phyloP scores from a whole-genome alignment of 768 basidiomycete species.

The Butyriboletus loyo region DNA sequence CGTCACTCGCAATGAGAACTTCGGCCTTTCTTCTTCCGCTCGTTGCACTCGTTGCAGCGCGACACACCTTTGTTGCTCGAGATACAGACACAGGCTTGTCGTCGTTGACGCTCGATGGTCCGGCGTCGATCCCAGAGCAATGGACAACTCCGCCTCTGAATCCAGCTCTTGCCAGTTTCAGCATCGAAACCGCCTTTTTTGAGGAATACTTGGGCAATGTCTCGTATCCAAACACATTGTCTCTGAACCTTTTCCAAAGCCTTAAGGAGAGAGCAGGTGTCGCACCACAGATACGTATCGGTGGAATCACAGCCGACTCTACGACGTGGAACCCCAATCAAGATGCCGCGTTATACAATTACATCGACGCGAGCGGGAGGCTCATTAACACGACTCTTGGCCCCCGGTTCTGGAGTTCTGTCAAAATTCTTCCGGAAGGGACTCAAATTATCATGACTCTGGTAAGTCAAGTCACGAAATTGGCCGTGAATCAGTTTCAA shows the following conservation, averaged over 20 bases:
- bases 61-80: conserved; percentile 7
- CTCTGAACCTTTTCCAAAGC: conserved; percentile 44
- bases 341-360: conserved; percentile 34
- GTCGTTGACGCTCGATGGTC: conserved; percentile 38
- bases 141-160: conserved; percentile 42
- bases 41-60: conserved; percentile 6
- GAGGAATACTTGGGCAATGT: conserved; percentile 48
- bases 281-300: conserved; percentile 47
- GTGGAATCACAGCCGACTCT: conserved; percentile 54
- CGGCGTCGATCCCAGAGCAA: conserved; percentile 39
- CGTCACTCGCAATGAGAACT: conserved; percentile 8
- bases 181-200: conserved; percentile 54
- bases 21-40: background rate
- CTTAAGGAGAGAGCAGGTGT: conserved; percentile 43
- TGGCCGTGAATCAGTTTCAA: background rate
- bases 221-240: conserved; percentile 41
- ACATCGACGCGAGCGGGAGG: conserved; percentile 40
- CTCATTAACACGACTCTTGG: conserved; percentile 52
- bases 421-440: conserved; percentile 40
- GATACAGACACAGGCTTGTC: background rate
- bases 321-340: conserved; percentile 46
- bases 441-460: conserved; percentile 48
- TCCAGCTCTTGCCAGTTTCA: conserved; percentile 50
- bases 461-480: conserved; percentile 24
- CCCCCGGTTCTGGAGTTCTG: conserved; percentile 47